phyloP scores from a whole-genome alignment of 169 alveolate species.

The Cryptosporidium andersoni region DNA sequence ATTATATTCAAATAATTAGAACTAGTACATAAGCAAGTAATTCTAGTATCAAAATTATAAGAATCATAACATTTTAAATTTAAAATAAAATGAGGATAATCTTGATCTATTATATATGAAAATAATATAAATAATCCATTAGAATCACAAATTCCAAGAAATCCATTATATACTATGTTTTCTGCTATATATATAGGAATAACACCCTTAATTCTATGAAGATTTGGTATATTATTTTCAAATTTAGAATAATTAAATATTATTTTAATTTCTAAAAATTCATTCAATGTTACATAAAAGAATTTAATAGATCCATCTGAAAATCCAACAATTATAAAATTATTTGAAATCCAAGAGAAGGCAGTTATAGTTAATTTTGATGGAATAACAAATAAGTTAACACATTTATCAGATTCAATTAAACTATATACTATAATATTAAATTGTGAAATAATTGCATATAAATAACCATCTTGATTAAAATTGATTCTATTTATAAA shows the following conservation, averaged over 20 bases:
- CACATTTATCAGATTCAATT: not conserved
- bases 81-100: not conserved
- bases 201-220: slow-evolving; percentile 38
- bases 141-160: slow-evolving; percentile 29
- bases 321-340: slow-evolving; percentile 14
- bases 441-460: slow-evolving; percentile 39
- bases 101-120: not conserved
- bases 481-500: slow-evolving; percentile 4
- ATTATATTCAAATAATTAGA: not conserved
- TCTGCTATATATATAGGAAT: not conserved
- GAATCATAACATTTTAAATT: slow-evolving; percentile 2
- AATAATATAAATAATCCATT: slow-evolving; percentile 33
- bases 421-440: slow-evolving; percentile 8
- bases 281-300: not conserved
- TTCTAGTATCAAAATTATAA: slow-evolving; percentile 17
- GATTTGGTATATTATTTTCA: not conserved
- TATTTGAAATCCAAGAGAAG: slow-evolving; percentile 22
- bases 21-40: slow-evolving; percentile 4
- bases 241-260: not conserved
- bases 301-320: slow-evolving; percentile 20
- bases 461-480: slow-evolving; percentile 1
- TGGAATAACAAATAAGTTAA: not conserved
- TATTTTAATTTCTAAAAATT: not conserved
- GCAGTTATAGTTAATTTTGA: slow-evolving; percentile 10
- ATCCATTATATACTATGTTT: not conserved